Evolutionary conservation across 2,329 filamentous ascomycete genomes (phyloP).

Genomic region (Xylaria sp.): DNA sequence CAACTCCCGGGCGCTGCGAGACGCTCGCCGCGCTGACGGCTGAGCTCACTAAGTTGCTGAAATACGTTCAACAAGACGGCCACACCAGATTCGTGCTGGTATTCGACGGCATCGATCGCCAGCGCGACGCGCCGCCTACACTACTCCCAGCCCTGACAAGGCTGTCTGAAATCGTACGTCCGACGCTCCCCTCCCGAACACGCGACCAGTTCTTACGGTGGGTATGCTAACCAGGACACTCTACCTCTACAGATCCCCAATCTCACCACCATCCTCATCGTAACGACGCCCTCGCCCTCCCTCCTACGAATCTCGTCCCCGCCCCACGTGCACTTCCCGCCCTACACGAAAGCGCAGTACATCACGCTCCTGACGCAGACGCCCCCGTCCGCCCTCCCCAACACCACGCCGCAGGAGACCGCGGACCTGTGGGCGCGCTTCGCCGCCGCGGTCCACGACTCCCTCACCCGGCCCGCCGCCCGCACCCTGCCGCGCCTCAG

Average conservation of each 20-base stretch:
- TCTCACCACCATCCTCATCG: constrained; percentile 70
- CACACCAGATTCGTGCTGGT: constrained; percentile 76
- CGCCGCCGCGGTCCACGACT: constrained; percentile 83
- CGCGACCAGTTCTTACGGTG: no score
- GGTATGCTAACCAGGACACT: constrained; percentile 20
- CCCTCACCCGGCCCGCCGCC: constrained; percentile 78
- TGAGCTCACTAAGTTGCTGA: constrained; percentile 70
- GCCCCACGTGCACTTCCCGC: constrained; percentile 80
- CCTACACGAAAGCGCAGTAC: constrained; percentile 82
- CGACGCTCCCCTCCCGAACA: no score
- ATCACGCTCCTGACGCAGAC: constrained; percentile 71
- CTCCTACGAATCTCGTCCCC: constrained; percentile 66
- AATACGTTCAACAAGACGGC: constrained; percentile 44
- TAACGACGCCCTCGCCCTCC: constrained; percentile 55
- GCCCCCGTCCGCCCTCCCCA: constrained; percentile 53
- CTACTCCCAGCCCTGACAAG: constrained; percentile 81
- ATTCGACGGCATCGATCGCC: constrained; percentile 84
- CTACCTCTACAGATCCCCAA: constrained; percentile 71
- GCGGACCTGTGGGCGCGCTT: constrained; percentile 80
- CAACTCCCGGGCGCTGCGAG: constrained; percentile 70
- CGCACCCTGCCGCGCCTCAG: constrained; percentile 78
- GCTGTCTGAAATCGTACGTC: constrained; percentile 76
- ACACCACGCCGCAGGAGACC: constrained; percentile 60
- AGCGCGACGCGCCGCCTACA: constrained; percentile 79
- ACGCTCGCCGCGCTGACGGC: constrained; percentile 78